Evolutionary conservation across 805 yeast species (phyloP), one percentile per base, ranked within the genome.

Genomic region (Saccharomycopsis amapae): DNA sequence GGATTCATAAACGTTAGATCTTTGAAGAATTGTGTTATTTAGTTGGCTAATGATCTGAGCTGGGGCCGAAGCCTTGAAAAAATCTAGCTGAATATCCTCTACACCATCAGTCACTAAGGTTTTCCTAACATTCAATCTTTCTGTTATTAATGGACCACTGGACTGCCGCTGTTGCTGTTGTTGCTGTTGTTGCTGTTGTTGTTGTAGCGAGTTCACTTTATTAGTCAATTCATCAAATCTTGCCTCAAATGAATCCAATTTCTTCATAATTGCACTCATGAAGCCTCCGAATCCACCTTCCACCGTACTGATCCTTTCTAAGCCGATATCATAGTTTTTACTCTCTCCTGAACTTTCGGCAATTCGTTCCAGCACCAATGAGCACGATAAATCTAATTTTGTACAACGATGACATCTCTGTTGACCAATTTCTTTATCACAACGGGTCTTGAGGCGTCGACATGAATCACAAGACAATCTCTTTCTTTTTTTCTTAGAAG

Each of bases 381-480:
- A 73, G 50, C 84, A 78, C 0, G 63, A 66, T 6, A 75, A 54
- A 36, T 69, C 58, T 33, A 77, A 54, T 24, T 75, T 66, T 36
- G 60, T 62, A 51, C 84, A 78, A 24, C 81, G 62, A 46, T 73
- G 74, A 53, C 83, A 78, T 51, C 68, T 68, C 3, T 17, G 17
- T 12, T 17, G 38, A 12, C 66, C 67, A 10, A 58, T 55, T 2
- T 61, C 54, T 0, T 68, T 65, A 48, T 73, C 79, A 57, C 84
- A 78, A 47, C 80, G 65, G 1, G 82, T 77, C 56, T 78, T 78
- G 48, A 75, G 64, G 55, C 68, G 72, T 12, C 81, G 63, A 51
- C 84, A 78, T 13, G 67, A 63, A 12, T 63, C 64, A 57, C 84
- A 78, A 58, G 63, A 67, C 2, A 23, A 25, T 19, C 42, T 30